Base-by-base conservation (phyloP, 2,329 filamentous ascomycete species). In the Aspergillus fumigatus region DNA sequence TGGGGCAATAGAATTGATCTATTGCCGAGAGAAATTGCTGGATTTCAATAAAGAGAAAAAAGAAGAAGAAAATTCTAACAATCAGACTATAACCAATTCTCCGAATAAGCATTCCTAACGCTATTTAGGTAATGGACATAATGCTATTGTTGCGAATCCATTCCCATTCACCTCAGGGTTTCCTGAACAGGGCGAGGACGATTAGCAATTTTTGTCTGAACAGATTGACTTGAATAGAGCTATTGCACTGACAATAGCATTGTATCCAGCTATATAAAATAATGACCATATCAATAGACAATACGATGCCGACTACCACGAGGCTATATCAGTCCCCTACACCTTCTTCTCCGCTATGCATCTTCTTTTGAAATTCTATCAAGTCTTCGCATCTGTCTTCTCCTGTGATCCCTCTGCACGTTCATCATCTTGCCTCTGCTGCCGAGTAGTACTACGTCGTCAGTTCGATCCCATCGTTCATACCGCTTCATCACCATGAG, bases 401-500 rank as follows among this genome's bases (percentile, higher is more conserved):
- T 23, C n/a, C 23, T 45, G 41, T 10, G 10, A 14, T 45, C 26
- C 43, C 23, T 47, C 9, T 26, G 21, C 21, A 11, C 32, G 32
- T 17, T 26, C 43, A 47, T 10, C 2, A 47, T 26, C 43, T 47
- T 14, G 10, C 11, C 14, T 47, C 43, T 47, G 4, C 11, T 47
- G 26, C 14, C 21, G 26, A 40, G 32, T 8, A 21, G 26, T 1
- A 32, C 58, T 49, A 25, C 59, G 51, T 21, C 49, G 57, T 51
- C 56, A 48, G 40, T 62, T 59, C 49, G 53, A 55, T 49, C 26
- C 11, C 19, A 48, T 43, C 35, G 21, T 53, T 35, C 48, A 38
- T 27, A 27, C 21, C 25, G 19, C n/a, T 50, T 32, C 19, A 48
- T n/a, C 41, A 62, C 53, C 23, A 61, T 63, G 56, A 55, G 26